phyloP scores from a whole-genome alignment of 257 asterid genomes.

The Solanum megistacrolobum region DNA sequence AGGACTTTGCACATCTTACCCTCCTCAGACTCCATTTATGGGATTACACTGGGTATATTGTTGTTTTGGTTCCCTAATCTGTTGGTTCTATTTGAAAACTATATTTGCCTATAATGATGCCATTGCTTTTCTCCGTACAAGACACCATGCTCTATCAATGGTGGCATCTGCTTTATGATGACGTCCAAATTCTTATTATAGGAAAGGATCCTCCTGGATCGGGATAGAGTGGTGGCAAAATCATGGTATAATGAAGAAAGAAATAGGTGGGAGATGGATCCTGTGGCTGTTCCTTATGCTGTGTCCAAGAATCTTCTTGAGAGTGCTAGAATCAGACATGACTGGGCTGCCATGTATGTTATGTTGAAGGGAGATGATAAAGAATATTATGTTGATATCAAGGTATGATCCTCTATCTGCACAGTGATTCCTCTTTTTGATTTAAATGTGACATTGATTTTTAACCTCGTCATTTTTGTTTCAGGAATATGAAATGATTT shows the following conservation, averaged over 20 bases:
- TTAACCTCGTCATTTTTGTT: slow-evolving; percentile 7
- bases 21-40: background rate
- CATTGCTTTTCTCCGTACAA: background rate
- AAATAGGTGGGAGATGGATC: slow-evolving; percentile 93
- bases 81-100: background rate
- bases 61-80: background rate
- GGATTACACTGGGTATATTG: background rate
- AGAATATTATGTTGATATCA: slow-evolving; percentile 74
- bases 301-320: slow-evolving; percentile 72
- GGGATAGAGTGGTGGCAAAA: slow-evolving; percentile 87
- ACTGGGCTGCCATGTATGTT: slow-evolving; percentile 82
- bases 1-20: background rate
- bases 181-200: slow-evolving; percentile 13
- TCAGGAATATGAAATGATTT: slow-evolving; percentile 79
- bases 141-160: background rate
- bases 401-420: slow-evolving; percentile 34
- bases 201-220: slow-evolving; percentile 74
- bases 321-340: slow-evolving; percentile 94
- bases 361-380: slow-evolving; percentile 73
- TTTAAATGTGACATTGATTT: background rate
- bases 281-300: slow-evolving; percentile 89
- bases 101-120: background rate
- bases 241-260: slow-evolving; percentile 77
- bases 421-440: slow-evolving; percentile 1
- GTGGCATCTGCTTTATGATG: background rate